Evolutionary conservation across 345 rosid species (phyloP).

Genomic region (Acer yangbiense): DNA sequence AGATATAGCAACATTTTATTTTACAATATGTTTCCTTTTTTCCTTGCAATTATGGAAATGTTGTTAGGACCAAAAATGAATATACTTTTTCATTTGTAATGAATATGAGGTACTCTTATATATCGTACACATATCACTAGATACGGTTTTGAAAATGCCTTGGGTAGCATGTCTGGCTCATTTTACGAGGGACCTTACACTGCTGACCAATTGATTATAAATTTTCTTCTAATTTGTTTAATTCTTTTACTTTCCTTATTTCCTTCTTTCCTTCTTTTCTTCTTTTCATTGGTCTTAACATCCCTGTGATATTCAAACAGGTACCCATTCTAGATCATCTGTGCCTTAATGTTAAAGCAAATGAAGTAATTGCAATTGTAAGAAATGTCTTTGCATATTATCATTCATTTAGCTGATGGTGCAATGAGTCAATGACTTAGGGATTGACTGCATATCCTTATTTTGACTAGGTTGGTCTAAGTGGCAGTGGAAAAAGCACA

Average conservation of each 20-base stretch:
- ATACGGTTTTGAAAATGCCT: background rate
- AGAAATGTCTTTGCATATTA: slow-evolving; percentile 20
- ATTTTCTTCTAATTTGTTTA: background rate
- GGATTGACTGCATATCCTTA: slow-evolving; percentile 7
- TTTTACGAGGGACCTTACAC: background rate
- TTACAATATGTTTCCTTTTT: background rate
- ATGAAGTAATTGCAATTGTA: slow-evolving; percentile 50
- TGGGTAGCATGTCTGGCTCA: background rate
- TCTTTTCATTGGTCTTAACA: background rate
- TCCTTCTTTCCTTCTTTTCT: background rate
- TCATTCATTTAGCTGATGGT: slow-evolving; percentile 9
- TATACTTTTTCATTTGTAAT: too few relatives aligned
- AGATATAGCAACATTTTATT: background rate
- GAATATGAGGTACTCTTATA: background rate
- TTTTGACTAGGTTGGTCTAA: slow-evolving; percentile 44
- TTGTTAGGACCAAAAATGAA: too few relatives aligned
- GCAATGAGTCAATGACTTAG: background rate
- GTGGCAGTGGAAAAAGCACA: slow-evolving; percentile 58
- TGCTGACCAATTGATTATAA: background rate
- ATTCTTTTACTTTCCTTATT: background rate
- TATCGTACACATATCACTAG: too few relatives aligned
- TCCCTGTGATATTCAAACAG: slow-evolving; percentile 24
- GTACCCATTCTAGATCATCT: slow-evolving; percentile 38
- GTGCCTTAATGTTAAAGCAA: slow-evolving; percentile 37
- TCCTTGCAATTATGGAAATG: background rate